Base-by-base conservation (phyloP, 805 yeast genomes). In the Kodamaea neixiangensis region DNA sequence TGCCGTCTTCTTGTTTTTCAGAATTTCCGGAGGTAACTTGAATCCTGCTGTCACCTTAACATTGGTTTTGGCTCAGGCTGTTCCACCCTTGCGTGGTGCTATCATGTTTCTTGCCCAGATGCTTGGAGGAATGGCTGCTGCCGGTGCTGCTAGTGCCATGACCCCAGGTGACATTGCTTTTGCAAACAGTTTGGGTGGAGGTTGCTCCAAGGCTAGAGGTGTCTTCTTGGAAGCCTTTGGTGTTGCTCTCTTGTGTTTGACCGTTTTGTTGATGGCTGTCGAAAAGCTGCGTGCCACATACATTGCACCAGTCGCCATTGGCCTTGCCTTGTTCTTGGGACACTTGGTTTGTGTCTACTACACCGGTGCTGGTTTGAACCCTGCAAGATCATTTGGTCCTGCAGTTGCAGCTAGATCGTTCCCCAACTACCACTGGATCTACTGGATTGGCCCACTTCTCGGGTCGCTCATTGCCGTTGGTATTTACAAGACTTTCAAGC, bases 331-430 rank as follows among this genome's bases (percentile, higher is more conserved):
- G 59, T 86, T 89, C 75, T 73, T 89, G 60, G 96, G 86, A 45
- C 96, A 89, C 68, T 80, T 89, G 76, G 78, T 88, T 60, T 80
- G 87, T 65, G 88, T 90, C 50, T 86, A 79, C 80, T 86, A 81
- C 76, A 87, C 96, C 46, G 96, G 96, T 67, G 96, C 96, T 37
- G 96, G 96, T 66, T 76, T 89, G 64, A 89, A 89, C 79, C 96
- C 96, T 51, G 96, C 97, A 43, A 83, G 97, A 77, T 75, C 89
- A 31, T 80, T 89, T 51, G 97, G 97, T 64, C 96, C 96, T 48
- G 80, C 85, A 66, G 75, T 89, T 54, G 96, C 91, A 53, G 79
- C 80, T 49, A 75, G 68, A 51, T 75, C 81, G 18, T 90, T 90
- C 85, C 96, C 96, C 33, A 67, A 62, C 63, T 89, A 89, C 74